phyloP scores from a whole-genome alignment of 345 rosid species.

The Litchi chinensis region DNA sequence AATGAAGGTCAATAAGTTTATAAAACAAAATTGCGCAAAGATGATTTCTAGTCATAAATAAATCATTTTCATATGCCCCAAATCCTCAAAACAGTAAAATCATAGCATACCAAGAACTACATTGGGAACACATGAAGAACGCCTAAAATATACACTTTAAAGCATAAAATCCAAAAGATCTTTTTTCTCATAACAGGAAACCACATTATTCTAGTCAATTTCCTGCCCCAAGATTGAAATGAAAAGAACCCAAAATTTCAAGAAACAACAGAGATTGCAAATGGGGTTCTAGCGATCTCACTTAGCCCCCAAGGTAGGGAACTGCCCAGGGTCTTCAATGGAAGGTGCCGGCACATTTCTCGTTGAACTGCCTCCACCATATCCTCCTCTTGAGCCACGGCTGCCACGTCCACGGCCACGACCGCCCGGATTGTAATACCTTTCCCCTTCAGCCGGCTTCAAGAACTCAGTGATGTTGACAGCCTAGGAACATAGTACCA shows the following conservation, averaged over 20 bases:
- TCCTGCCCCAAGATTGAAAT: constrained; percentile 23
- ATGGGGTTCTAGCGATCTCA: constrained; percentile 32
- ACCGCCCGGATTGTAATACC: constrained; percentile 36
- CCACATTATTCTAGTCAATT: constrained; percentile 41
- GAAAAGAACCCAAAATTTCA: constrained; percentile 34
- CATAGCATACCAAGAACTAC: constrained; percentile 25
- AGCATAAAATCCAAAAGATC: constrained; percentile 29
- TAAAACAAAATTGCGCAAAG: constrained; percentile 24
- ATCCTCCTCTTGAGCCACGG: constrained; percentile 40
- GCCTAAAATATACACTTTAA: constrained; percentile 40
- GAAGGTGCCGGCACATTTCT: constrained; percentile 48
- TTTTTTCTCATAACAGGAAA: constrained; percentile 31
- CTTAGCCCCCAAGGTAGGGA: constrained; percentile 73
- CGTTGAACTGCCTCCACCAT: constrained; percentile 23
- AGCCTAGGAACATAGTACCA: constrained; percentile 35
- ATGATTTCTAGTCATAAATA: constrained; percentile 22
- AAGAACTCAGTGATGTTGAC: constrained; percentile 71
- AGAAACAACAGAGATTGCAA: neutral
- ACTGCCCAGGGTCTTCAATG: constrained; percentile 65
- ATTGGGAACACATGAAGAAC: constrained; percentile 17
- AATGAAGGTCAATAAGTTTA: neutral
- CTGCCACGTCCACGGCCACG: constrained; percentile 61
- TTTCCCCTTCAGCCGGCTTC: constrained; percentile 70
- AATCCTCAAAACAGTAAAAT: constrained; percentile 17
- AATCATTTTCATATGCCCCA: constrained; percentile 24